Evolutionary conservation across 2,329 filamentous ascomycete species (phyloP), one percentile per base, ranked within the genome.

Genomic region (Penicillium sp.): DNA sequence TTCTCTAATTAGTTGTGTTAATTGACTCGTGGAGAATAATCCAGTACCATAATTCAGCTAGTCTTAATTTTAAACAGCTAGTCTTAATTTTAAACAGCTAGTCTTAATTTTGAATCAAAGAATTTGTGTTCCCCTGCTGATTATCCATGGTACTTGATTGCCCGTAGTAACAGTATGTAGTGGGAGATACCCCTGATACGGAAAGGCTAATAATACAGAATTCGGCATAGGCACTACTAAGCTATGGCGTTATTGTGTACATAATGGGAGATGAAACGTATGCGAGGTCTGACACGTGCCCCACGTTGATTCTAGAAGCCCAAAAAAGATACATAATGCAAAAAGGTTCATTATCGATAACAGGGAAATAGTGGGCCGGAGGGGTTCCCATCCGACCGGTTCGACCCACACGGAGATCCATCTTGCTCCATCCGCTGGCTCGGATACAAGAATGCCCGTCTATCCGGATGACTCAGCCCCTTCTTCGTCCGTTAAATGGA

Each of bases 401-500:
- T 29, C 7, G 37, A 8, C 35, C 52, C 52, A 54, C 48, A 21
- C 35, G 33, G 42, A 7, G 37, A 26, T 47, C 31, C 35, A 27
- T 35, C 21, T 43, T n/a, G 10, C 35, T 24, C 19, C 45, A 33
- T 45, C 51, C 22, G 31, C 33, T 48, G 21, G 29, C 42, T 56
- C 58, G 58, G 55, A 55, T 56, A 31, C 46, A 9, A 22, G n/a
- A 7, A 9, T 27, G 10, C 37, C 21, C 35, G 26, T n/a, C 33
- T 37, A 53, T 54, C 58, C 55, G 48, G 43, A 22, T 59, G 57
- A 59, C 57, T 59, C 51, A 59, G 29, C 29, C 13, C 49, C 42
- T 22, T 14, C 9, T 55, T 50, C 53, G 46, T 55, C 53, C 29
- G 19, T 42, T 3, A 5, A 13, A 42, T 22, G 39, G 39, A 42